Percentiles rank a stretch among this genome's conserved stretches.
Conservation (phyloP, 495 filamentous ascomycete genomes). For the Penicillium egyptiacum region DNA sequence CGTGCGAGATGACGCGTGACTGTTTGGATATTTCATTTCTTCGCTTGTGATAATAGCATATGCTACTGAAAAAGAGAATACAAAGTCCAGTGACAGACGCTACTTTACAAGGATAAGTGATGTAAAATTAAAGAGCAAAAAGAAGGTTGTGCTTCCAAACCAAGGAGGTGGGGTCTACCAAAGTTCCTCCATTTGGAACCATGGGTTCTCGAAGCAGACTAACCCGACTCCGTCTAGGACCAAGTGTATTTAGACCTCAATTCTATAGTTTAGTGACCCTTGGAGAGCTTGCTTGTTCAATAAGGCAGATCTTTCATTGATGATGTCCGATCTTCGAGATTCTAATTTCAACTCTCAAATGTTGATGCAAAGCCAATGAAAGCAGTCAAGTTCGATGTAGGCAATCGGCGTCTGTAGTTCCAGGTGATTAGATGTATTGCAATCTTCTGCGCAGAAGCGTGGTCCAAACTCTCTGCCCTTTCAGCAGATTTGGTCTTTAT, state of each 20-base stretch:
- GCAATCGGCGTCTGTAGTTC: too few species aligned
- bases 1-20: constrained; percentile 7
- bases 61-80: neutral
- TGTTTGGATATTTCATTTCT: neutral
- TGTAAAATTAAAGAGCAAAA: neutral
- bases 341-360: too few species aligned
- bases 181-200: neutral
- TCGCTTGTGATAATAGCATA: neutral
- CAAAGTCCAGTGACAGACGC: neutral
- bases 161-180: neutral
- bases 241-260: neutral
- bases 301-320: neutral
- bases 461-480: too few species aligned
- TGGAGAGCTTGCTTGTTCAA: neutral
- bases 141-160: neutral
- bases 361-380: too few species aligned
- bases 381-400: too few species aligned
- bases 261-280: too few species aligned
- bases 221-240: neutral
- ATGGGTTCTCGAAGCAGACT: neutral
- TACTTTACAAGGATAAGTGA: neutral
- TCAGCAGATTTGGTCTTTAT: too few species aligned
- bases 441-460: too few species aligned
- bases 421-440: too few species aligned
- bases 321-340: neutral